A percentile compares a stretch with the other conserved stretches of the same genome.
phyloP scores from a whole-genome alignment of 352 stramenopile species.

The Thalassiosira mediterranea region DNA sequence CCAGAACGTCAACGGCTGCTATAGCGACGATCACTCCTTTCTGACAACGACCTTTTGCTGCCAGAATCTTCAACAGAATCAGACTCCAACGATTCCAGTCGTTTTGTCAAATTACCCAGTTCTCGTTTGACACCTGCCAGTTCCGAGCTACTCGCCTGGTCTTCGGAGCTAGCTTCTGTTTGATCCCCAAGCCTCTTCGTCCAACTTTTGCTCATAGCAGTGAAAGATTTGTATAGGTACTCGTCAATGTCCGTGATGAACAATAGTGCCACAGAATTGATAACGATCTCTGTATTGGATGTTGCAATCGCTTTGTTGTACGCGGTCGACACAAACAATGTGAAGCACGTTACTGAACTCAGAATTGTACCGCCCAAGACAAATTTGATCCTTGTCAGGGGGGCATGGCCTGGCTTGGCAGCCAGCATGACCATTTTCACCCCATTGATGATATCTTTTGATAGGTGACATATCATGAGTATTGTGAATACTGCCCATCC shows the following conservation, averaged over 20 bases:
- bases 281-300: slow-evolving; percentile 21
- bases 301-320: slow-evolving; percentile 42
- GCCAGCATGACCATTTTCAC: slow-evolving; percentile 2
- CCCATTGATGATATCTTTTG: slow-evolving; percentile 18
- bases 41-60: too few species aligned
- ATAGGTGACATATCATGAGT: slow-evolving; percentile 4
- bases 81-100: too few species aligned
- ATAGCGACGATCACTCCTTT: too few species aligned
- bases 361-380: slow-evolving; percentile 18
- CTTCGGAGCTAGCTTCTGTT: background rate
- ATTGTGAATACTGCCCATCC: slow-evolving; percentile 18
- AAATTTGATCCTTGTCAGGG: background rate
- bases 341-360: slow-evolving; percentile 1
- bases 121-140: too few species aligned
- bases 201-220: background rate
- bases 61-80: too few species aligned
- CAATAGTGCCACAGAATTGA: slow-evolving; percentile 32
- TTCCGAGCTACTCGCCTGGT: too few species aligned
- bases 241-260: slow-evolving; percentile 38
- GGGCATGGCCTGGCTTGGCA: background rate
- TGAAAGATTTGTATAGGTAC: background rate
- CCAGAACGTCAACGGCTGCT: too few species aligned
- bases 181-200: background rate
- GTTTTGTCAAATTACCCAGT: background rate
- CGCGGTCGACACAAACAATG: slow-evolving; percentile 4